Evolutionary conservation across 306 rosid genomes (phyloP), one percentile per base, ranked within the genome.

Genomic region (Amphicarpaea edgeworthii): DNA sequence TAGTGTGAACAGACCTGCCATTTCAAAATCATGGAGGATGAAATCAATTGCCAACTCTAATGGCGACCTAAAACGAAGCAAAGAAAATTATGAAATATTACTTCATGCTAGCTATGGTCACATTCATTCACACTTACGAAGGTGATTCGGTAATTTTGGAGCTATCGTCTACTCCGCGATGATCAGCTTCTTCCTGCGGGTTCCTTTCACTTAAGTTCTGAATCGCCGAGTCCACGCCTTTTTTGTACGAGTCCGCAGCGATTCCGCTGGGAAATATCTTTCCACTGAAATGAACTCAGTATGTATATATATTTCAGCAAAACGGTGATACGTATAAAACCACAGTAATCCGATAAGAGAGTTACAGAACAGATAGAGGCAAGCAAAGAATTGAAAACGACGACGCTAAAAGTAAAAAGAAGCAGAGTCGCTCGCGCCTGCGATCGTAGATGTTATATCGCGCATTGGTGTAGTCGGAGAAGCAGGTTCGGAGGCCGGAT

Each of bases 401-500:
- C 1, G 34, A n/a, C 23, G 23, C 6, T 3, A 17, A 8, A 2
- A 50, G n/a, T n/a, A 16, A 8, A 51, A 43, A 6, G n/a, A 54
- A 0, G 8, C 30, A 7, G 21, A 7, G 20, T 1, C 21, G 9
- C 21, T n/a, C 30, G 1, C 30, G 26, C 10, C 96, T 91, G 60
- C 83, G 86, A 78, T 94, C 98, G 47, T 94, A 94, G 82, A 94
- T 94, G 73, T 94, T 94, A 54, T 77, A 90, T 72, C 91, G 89
- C 43, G 96, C 96, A 90, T 90, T 88, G 85, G 91, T 88, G 79
- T 94, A 94, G 77, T 91, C 98, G 41, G 98, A 94, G 83, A 90
- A 87, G 87, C 91, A 86, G 0, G 97, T 94, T 16, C 91, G 88
- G 72, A 94, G 93, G 77, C 82, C 85, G 0, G 86, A 84, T 30